Evolutionary conservation across 805 yeast species (phyloP).

Genomic region (Torulaspora delbrueckii): DNA sequence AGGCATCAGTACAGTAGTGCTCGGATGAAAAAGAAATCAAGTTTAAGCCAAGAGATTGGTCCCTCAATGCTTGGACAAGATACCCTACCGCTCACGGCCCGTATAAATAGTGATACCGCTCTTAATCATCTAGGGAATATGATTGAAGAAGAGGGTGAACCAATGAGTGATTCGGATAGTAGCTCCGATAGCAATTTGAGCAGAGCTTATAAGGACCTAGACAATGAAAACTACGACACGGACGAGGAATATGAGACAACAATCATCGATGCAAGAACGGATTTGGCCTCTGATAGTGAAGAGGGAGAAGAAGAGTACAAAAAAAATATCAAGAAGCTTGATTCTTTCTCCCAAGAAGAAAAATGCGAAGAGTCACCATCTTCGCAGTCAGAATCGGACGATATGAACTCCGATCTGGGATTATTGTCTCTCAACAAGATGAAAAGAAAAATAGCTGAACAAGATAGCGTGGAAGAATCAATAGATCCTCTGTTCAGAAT

Average conservation of each 20-base stretch:
- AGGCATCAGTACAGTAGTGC: slow-evolving; percentile 12
- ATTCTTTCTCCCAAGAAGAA: slow-evolving; percentile 10
- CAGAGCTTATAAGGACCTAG: slow-evolving; percentile 1
- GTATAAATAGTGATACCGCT: slow-evolving; percentile 4
- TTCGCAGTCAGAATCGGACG: slow-evolving; percentile 28
- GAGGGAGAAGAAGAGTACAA: slow-evolving; percentile 14
- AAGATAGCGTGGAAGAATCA: slow-evolving; percentile 25
- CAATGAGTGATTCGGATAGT: slow-evolving; percentile 2
- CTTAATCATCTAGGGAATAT: not conserved
- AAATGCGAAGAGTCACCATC: slow-evolving; percentile 15
- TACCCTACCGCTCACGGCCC: not conserved
- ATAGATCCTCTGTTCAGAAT: slow-evolving; percentile 30
- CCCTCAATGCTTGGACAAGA: slow-evolving; percentile 2
- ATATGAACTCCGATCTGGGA: slow-evolving; percentile 26
- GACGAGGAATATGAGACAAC: slow-evolving; percentile 8
- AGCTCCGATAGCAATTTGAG: not conserved
- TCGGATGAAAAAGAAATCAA: slow-evolving; percentile 21
- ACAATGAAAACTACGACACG: slow-evolving; percentile 1
- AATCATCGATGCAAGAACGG: slow-evolving; percentile 15
- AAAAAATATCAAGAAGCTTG: slow-evolving; percentile 8
- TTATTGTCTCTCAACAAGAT: slow-evolving; percentile 29
- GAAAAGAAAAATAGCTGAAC: slow-evolving; percentile 25
- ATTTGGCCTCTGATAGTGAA: slow-evolving; percentile 8
- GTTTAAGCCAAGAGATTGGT: slow-evolving; percentile 24
- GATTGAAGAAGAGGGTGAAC: slow-evolving; percentile 1